These are phyloP conservation scores for Stagonosporopsis chrysanthemi DNA, from an alignment of 2,329 filamentous ascomycete species.

Conservation along the genomic window DNA sequence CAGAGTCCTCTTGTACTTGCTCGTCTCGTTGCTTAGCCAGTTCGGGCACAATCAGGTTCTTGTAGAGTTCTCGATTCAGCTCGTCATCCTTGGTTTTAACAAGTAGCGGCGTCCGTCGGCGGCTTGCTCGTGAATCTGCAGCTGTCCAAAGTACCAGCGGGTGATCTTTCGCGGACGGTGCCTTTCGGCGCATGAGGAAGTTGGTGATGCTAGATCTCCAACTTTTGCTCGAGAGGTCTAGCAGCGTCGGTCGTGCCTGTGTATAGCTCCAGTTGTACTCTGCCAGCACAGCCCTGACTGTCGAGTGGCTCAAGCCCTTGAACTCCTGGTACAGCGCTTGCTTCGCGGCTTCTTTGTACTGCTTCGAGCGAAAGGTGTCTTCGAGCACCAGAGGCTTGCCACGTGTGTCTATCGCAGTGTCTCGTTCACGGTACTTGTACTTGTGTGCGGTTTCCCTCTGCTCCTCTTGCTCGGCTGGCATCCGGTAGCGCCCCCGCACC, in stretches of 20 bases:
- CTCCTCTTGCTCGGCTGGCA: constrained; percentile 48
- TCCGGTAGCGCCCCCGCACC: constrained; percentile 69
- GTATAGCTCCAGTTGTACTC: constrained; percentile 83
- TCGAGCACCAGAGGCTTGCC: constrained; percentile 59
- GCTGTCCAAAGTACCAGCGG: constrained; percentile 68
- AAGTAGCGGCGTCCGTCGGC: constrained; percentile 66
- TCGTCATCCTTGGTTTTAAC: constrained; percentile 69
- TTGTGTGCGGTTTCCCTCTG: constrained; percentile 41
- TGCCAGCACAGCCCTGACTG: constrained; percentile 79
- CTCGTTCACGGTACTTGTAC: constrained; percentile 45
- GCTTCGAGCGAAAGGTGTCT: constrained; percentile 71
- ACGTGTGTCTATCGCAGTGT: constrained; percentile 42
- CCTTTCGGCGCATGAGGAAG: constrained; percentile 72
- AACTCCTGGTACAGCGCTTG: constrained; percentile 77
- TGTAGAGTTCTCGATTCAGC: constrained; percentile 59
- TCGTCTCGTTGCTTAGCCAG: constrained; percentile 50
- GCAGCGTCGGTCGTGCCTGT: constrained; percentile 72
- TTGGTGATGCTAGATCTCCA: constrained; percentile 79
- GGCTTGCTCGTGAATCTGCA: constrained; percentile 63
- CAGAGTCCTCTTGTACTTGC: constrained; percentile 50
- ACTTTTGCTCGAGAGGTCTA: constrained; percentile 73
- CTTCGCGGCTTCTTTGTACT: constrained; percentile 74
- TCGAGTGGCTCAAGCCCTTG: constrained; percentile 73
- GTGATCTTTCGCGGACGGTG: constrained; percentile 61
- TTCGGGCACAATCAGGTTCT: constrained; percentile 53